Conservation (phyloP, 768 basidiomycete genomes). For the Hydnum rufescens region DNA sequence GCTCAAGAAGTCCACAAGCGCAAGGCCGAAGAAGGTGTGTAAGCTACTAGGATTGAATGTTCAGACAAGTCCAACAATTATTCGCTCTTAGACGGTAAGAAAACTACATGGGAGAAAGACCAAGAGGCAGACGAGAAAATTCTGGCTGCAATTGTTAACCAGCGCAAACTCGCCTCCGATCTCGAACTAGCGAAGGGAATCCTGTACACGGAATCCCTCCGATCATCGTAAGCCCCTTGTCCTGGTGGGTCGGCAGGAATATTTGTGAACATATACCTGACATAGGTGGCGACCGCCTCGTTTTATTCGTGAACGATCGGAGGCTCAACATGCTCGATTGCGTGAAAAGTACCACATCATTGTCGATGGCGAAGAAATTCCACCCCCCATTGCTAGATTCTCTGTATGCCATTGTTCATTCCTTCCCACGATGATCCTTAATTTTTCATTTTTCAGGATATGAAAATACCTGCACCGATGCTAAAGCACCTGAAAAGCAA, state of each 20-base stretch:
- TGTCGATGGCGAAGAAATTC: slow-evolving; percentile 83
- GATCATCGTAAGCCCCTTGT: slow-evolving; percentile 39
- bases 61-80: neutral
- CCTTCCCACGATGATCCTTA: neutral
- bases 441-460: slow-evolving; percentile 37
- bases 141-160: slow-evolving; percentile 73
- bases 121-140: slow-evolving; percentile 85
- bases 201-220: slow-evolving; percentile 67
- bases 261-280: neutral
- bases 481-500: slow-evolving; percentile 68
- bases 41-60: neutral
- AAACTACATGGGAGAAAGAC: slow-evolving; percentile 67
- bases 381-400: slow-evolving; percentile 84
- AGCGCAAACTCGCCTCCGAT: slow-evolving; percentile 81
- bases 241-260: neutral
- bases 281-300: slow-evolving; percentile 73
- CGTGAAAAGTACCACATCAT: slow-evolving; percentile 88
- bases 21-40: slow-evolving; percentile 61
- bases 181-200: slow-evolving; percentile 88
- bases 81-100: slow-evolving; percentile 45
- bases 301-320: slow-evolving; percentile 52
- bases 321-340: slow-evolving; percentile 49
- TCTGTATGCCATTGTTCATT: slow-evolving; percentile 12
- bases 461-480: slow-evolving; percentile 89
- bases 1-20: slow-evolving; percentile 85